A percentile compares a stretch with the other conserved stretches of the same genome.
Evolutionary conservation across 2,329 filamentous ascomycete species (phyloP).

Genomic region (Trichophyton simii): DNA sequence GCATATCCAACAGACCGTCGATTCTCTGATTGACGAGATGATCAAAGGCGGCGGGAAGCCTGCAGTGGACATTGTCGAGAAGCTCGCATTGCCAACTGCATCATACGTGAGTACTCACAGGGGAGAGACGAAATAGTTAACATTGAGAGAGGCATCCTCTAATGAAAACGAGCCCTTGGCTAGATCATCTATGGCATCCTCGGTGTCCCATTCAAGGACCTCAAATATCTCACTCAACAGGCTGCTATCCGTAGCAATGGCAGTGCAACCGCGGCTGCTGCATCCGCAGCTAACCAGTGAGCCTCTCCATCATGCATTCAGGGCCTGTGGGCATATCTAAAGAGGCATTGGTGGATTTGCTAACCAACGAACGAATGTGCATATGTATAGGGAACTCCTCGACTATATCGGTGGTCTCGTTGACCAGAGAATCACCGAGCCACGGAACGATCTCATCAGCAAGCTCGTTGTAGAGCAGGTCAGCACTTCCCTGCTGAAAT

Average conservation of each 20-base stretch:
- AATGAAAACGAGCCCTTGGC: too few species aligned
- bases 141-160: too few species aligned
- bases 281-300: constrained; percentile 34
- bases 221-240: constrained; percentile 37
- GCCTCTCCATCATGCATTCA: constrained; percentile 2
- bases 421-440: constrained; percentile 28
- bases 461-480: constrained; percentile 22
- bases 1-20: constrained; percentile 37
- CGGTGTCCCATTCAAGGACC: constrained; percentile 37
- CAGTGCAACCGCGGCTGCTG: constrained; percentile 37
- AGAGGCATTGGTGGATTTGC: too few species aligned
- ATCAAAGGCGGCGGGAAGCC: constrained; percentile 25
- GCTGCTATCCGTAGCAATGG: constrained; percentile 38
- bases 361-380: background rate
- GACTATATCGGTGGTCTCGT: constrained; percentile 36
- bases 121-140: background rate
- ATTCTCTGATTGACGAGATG: constrained; percentile 33
- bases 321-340: too few species aligned
- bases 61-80: constrained; percentile 36
- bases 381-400: constrained; percentile 32
- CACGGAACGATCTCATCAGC: constrained; percentile 37
- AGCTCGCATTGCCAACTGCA: constrained; percentile 38
- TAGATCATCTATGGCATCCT: constrained; percentile 41
- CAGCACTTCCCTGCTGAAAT: background rate
- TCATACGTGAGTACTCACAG: constrained; percentile 29